Evolutionary conservation across 306 rosid species (phyloP).

Genomic region (Alnus rubra): DNA sequence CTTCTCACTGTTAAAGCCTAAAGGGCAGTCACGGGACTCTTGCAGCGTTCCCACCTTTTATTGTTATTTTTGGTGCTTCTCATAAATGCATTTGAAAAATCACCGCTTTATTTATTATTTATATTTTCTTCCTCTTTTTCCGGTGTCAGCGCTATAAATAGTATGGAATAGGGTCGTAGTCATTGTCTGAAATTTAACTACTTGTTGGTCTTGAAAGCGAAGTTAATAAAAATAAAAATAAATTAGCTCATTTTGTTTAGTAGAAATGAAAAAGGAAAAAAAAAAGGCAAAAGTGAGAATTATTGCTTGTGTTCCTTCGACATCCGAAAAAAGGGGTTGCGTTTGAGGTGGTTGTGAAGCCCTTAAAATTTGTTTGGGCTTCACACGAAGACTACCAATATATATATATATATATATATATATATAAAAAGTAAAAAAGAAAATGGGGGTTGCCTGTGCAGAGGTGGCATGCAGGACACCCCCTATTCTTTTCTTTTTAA

Average conservation of each 20-base stretch:
- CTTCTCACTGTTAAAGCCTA: too few species aligned
- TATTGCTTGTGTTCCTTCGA: too few species aligned
- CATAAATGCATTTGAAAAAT: slow-evolving; percentile 58
- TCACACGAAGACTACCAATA: neutral
- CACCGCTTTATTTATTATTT: slow-evolving; percentile 27
- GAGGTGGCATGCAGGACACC: too few species aligned
- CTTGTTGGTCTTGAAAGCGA: neutral
- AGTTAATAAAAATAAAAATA: neutral
- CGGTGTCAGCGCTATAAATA: too few species aligned
- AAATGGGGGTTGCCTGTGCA: too few species aligned
- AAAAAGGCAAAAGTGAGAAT: neutral
- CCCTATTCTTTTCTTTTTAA: too few species aligned
- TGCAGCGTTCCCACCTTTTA: slow-evolving; percentile 36
- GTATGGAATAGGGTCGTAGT: too few species aligned
- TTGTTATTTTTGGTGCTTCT: slow-evolving; percentile 28
- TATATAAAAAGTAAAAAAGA: too few species aligned
- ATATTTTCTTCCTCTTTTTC: too few species aligned
- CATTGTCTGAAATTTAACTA: neutral
- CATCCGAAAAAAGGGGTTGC: neutral
- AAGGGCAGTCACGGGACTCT: slow-evolving; percentile 70
- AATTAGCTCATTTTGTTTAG: neutral
- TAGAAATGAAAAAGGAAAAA: too few species aligned
- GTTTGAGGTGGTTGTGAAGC: neutral
- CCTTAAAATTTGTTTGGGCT: neutral
- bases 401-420: too few species aligned